phyloP scores from a whole-genome alignment of 73 alveolate genomes.

The Loxodes magnus region DNA sequence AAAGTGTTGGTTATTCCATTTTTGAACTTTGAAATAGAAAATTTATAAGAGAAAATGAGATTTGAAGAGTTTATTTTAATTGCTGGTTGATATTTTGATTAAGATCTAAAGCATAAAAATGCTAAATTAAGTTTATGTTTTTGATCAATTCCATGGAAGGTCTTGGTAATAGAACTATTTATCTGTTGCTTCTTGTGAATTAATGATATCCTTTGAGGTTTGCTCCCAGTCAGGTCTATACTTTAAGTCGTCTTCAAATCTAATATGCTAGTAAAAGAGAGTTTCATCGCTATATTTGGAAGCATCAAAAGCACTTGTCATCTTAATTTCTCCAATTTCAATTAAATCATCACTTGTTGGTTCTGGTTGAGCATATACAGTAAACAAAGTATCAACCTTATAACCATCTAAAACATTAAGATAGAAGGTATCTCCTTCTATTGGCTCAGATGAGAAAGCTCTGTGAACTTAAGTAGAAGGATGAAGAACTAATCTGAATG shows the following conservation, averaged over 20 bases:
- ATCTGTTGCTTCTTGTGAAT: too few species aligned
- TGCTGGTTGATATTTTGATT: too few species aligned
- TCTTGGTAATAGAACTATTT: too few species aligned
- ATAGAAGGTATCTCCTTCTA: neutral
- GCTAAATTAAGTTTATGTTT: too few species aligned
- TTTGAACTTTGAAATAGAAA: too few species aligned
- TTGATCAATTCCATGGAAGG: too few species aligned
- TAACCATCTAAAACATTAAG: too few species aligned
- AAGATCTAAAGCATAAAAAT: too few species aligned
- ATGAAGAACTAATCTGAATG: conserved; percentile 15
- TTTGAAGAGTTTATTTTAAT: too few species aligned
- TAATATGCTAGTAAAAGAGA: conserved; percentile 18
- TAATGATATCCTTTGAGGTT: too few species aligned
- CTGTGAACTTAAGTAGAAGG: conserved; percentile 1
- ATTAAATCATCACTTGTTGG: conserved; percentile 7
- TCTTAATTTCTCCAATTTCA: conserved; percentile 9
- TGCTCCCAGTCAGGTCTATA: conserved; percentile 20
- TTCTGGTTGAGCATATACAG: conserved; percentile 10
- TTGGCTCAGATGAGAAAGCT: conserved; percentile 9
- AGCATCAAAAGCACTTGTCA: neutral
- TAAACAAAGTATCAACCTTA: conserved; percentile 3
- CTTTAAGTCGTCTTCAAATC: conserved; percentile 4
- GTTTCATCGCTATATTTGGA: conserved; percentile 9
- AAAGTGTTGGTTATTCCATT: too few species aligned
- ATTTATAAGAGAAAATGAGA: too few species aligned